These are phyloP conservation scores for Jamesozyma piceae DNA, from an alignment of 805 yeast species.

Conservation along the genomic window DNA sequence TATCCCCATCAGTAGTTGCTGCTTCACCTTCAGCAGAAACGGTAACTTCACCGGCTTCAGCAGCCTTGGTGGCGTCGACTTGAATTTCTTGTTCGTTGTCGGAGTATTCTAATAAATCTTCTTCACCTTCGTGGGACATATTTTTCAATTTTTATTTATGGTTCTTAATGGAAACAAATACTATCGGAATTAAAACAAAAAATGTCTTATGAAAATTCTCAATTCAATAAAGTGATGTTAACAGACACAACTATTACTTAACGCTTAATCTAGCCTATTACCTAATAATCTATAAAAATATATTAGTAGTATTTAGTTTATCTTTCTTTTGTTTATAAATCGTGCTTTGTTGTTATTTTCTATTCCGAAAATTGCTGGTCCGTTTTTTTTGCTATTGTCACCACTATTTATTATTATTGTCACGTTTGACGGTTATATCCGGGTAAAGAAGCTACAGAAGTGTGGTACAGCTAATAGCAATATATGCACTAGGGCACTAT, in stretches of 20 bases:
- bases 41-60: conserved; percentile 26
- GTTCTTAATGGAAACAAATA: not conserved
- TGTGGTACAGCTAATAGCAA: too few relatives aligned
- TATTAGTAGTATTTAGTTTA: too few relatives aligned
- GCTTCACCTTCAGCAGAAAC: conserved; percentile 26
- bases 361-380: too few relatives aligned
- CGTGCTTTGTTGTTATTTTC: not conserved
- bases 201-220: not conserved
- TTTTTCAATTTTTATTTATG: conserved; percentile 1
- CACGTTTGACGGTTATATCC: too few relatives aligned
- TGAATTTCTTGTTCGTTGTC: conserved; percentile 94
- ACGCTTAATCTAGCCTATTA: not conserved
- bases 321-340: not conserved
- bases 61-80: conserved; percentile 41
- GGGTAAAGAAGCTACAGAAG: too few relatives aligned
- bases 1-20: conserved; percentile 54
- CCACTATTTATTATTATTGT: too few relatives aligned
- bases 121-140: conserved; percentile 97
- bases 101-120: conserved; percentile 97
- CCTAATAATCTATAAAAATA: not conserved
- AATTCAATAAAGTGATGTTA: not conserved
- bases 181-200: not conserved
- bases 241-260: not conserved
- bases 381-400: too few relatives aligned
- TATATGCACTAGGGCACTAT: too few relatives aligned